These are phyloP conservation scores for Solanum pennellii DNA, from an alignment of 257 asterid genomes.

Conservation along the genomic window DNA sequence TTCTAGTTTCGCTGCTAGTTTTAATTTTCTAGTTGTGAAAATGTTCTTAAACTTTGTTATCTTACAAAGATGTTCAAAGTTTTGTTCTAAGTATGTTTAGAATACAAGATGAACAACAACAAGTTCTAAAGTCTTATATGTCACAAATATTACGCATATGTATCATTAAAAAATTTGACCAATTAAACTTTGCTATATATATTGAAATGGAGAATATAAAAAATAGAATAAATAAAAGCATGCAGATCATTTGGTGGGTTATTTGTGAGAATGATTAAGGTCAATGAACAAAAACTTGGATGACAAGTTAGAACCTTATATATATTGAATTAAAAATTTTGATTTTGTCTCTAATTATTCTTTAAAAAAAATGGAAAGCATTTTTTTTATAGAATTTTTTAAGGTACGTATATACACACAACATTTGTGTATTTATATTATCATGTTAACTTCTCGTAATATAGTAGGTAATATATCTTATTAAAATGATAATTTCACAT, in stretches of 20 bases:
- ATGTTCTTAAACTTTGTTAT: no score
- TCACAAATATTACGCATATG: background rate
- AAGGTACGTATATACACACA: background rate
- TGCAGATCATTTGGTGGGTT: background rate
- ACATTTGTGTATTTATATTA: no score
- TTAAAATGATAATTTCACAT: no score
- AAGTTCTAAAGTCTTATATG: background rate
- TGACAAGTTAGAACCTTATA: background rate
- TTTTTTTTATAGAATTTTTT: no score
- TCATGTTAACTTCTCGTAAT: no score
- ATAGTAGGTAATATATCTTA: background rate
- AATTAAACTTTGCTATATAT: background rate
- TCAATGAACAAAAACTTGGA: background rate
- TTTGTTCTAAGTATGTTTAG: no score
- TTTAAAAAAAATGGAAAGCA: no score
- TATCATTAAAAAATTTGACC: background rate
- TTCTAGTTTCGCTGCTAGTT: no score
- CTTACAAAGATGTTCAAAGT: no score
- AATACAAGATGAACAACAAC: no score
- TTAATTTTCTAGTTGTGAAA: no score
- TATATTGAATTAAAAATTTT: background rate
- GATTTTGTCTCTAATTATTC: background rate
- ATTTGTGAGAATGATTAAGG: background rate
- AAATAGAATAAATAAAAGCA: background rate
- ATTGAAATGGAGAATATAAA: background rate